Evolutionary conservation across 164 flowering plant species (phyloP), one percentile per base, ranked within the genome.

Genomic region (Umbilicus rupestris): DNA sequence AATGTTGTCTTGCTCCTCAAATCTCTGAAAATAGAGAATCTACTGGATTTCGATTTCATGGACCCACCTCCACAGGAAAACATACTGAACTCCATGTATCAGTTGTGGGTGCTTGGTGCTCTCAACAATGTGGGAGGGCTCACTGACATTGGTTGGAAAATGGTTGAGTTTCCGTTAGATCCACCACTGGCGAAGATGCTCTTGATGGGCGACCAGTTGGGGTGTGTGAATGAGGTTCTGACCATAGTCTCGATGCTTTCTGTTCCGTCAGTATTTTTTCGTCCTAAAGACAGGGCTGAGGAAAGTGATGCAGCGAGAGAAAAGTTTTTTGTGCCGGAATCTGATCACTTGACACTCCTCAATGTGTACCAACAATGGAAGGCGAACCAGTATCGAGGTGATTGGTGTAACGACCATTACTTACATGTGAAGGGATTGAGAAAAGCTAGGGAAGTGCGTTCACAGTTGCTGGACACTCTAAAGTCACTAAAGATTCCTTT

Each of bases 181-280:
- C 98, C 98, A 28, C 94, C 97, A 9, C 95, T 93, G 28, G 96
- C 98, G 2, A 93, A 90, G 81, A 90, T 90, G 96, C 85, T 93
- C 5, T 71, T 93, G 69, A 85, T 87, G 79, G 96, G 97, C 22
- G 88, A 84, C 41, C 78, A 82, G 67, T 78, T 90, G 0, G 86
- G 59, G 26, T 93, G 98, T 67, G 1, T 86, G 16, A 75, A 93
- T 57, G 97, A 93, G 80, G 94, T 87, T 33, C 71, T 93, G 68
- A 93, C 96, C 0, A 79, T 93, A 50, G 98, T 90, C 0, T 90
- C 98, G 0, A 93, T 93, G 98, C 87, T 93, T 35, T 93, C 98
- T 8, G 98, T 90, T 44, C 96, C 97, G 29, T 90, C 97, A 7
- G 97, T 93, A 9, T 93, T 90, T 75, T 93, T 90, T 71, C 75